phyloP scores from a whole-genome alignment of 2,329 filamentous ascomycete genomes.

The Chaetomium globosum region DNA sequence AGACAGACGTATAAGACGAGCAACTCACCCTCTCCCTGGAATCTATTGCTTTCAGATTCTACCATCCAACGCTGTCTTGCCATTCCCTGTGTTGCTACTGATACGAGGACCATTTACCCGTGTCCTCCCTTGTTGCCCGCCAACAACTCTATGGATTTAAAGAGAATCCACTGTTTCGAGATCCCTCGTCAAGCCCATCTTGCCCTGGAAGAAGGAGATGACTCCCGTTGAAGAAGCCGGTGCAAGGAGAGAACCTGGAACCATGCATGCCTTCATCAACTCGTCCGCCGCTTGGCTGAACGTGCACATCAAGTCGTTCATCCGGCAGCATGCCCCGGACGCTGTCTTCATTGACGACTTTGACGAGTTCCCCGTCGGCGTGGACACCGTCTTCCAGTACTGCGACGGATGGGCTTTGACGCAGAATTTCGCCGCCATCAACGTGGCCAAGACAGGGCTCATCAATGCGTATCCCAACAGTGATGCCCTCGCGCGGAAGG shows the following conservation, averaged over 20 bases:
- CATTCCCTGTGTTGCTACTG: background rate
- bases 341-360: constrained; percentile 40
- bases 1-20: constrained; percentile 6
- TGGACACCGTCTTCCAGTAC: constrained; percentile 39
- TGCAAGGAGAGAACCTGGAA: background rate
- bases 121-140: background rate
- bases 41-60: background rate
- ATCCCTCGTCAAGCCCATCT: constrained; percentile 29
- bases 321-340: constrained; percentile 39
- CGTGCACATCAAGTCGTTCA: constrained; percentile 40
- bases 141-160: constrained; percentile 13
- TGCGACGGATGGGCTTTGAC: constrained; percentile 45
- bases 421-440: constrained; percentile 42
- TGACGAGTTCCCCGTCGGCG: constrained; percentile 37
- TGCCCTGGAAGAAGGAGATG: constrained; percentile 26
- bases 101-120: constrained; percentile 6
- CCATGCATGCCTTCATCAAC: constrained; percentile 39
- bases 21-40: background rate
- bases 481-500: constrained; percentile 45
- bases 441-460: constrained; percentile 38
- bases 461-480: constrained; percentile 48
- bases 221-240: constrained; percentile 18
- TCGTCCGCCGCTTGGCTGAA: constrained; percentile 41
- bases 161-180: constrained; percentile 16
- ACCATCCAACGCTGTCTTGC: background rate